Evolutionary conservation across 2,329 filamentous ascomycete species (phyloP), one percentile per base, ranked within the genome.

Genomic region (Cylindrodendrum hubeiense): DNA sequence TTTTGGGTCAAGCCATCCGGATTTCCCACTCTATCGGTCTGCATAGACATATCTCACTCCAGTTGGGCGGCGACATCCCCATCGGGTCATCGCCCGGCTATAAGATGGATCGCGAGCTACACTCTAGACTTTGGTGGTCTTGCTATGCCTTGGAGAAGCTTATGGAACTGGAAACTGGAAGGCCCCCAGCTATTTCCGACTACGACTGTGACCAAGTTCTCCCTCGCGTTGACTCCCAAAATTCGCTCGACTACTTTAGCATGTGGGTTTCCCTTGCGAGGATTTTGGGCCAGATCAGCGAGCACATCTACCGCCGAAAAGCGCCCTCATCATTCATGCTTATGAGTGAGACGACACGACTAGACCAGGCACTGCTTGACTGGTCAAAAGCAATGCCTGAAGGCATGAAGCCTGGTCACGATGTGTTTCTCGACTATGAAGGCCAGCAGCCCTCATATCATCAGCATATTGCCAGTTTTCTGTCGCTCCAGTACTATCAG

Each of bases 71-170:
- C 15, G 47, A 59, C 12, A n/a, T 59, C 10, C 56, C 56, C 30
- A 44, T 59, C 4, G 56, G 56, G 9, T 63, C 60, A 19, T 63
- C 60, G 3, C 60, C 47, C 13, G 47, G 33, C 15, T 46, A 57
- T 5, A 47, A 60, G 5, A 60, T 67, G 9, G 58, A 71, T 19
- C 67, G 66, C 1, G 50, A 65, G 19, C 10, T 72, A 5, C 67
- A 68, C 41, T 58, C 65, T 0, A 60, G 66, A 49, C 56, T 72
- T 2, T 72, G 69, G 70, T 72, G 70, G 70, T 46, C 66, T 0
- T 72, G 69, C 22, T 72, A 72, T 9, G 67, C 63, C 1, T 10
- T 72, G 15, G 69, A 72, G 30, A 72, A 72, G 21, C 54, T 69
- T 17, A 72, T 72, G 69, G 63, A 69, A 10, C 24, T 72, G 3